phyloP scores from a whole-genome alignment of 2,329 filamentous ascomycete genomes.

The Diaporthe longicolla region DNA sequence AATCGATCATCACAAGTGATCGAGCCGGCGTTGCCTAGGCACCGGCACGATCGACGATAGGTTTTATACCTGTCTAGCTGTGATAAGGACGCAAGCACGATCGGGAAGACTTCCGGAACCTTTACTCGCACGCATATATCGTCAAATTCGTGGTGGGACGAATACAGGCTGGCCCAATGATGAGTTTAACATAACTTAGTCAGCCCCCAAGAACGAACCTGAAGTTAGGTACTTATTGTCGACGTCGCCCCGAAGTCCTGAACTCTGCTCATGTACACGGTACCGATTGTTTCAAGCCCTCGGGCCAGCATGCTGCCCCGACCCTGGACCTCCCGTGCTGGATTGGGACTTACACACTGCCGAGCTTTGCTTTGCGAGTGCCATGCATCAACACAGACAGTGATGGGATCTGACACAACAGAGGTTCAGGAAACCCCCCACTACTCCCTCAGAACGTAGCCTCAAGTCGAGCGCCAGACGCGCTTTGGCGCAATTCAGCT shows the following conservation, averaged over 20 bases:
- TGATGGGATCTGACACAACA: constrained; percentile 29
- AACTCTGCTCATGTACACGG: constrained; percentile 15
- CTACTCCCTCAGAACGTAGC: not conserved
- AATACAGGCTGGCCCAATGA: not conserved
- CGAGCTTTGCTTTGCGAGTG: constrained; percentile 7
- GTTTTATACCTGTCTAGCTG: not conserved
- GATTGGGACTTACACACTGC: not conserved
- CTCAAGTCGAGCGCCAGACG: constrained; percentile 7
- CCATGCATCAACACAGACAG: constrained; percentile 22
- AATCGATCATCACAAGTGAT: not conserved
- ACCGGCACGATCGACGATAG: too few relatives aligned
- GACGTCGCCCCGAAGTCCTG: constrained; percentile 32
- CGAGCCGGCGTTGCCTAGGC: not conserved
- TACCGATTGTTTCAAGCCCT: constrained; percentile 5
- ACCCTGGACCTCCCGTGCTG: not conserved
- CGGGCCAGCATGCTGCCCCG: not conserved
- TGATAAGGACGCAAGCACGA: not conserved
- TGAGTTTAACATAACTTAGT: not conserved
- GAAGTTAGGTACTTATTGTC: not conserved
- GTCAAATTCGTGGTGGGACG: not conserved
- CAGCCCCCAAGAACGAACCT: not conserved
- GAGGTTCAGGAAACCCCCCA: constrained; percentile 1
- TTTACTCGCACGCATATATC: not conserved
- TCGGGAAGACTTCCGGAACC: constrained; percentile 12
- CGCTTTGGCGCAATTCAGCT: not conserved